Evolutionary conservation across 345 rosid genomes (phyloP), one percentile per base, ranked within the genome.

Genomic region (Cardamine occulta): DNA sequence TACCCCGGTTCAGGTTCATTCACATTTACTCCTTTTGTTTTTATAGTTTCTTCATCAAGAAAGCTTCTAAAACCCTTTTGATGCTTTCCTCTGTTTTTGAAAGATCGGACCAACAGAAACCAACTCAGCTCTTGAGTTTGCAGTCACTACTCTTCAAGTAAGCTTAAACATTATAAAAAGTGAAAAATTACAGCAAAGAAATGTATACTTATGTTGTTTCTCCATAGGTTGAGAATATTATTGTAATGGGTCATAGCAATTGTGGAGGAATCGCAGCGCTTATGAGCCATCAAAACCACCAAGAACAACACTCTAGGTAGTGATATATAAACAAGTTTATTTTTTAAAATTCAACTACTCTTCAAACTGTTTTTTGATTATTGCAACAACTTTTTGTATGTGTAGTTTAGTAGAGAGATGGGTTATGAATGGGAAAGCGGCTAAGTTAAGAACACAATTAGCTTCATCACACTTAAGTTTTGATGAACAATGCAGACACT

Each of bases 31-130:
- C 14, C 34, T n/a, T 44, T 14, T 61, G 19, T 17, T 0, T 24
- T 34, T 15, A 17, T 40, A 19, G 4, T 45, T 17, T 62, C 31
- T 17, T 54, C 37, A 65, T 35, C 49, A 44, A 64, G 57, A 28
- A 23, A 31, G 17, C 32, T 62, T 60, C 72, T 63, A 23, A 72
- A 44, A 24, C 19, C 37, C 15, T 73, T 35, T 28, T 5, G 1
- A 14, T 34, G 19, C 23, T 74, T 57, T 47, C 21, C 59, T 67
- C 64, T 68, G 2, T 47, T 51, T 40, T 51, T 44, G 37, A 73
- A 80, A 94, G 97, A 81, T 69, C 29, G 97, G 98, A 48, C 93
- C 98, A 35, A 84, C 98, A 75, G 97, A 94, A 79, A 94, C 98
- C 67, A 94, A 90, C 80, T 95, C 97, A 6, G 97, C 98, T 10